Percentiles rank a stretch among this genome's conserved stretches.
Evolutionary conservation across 306 rosid species (phyloP).

Genomic region (Begonia loranthoides): DNA sequence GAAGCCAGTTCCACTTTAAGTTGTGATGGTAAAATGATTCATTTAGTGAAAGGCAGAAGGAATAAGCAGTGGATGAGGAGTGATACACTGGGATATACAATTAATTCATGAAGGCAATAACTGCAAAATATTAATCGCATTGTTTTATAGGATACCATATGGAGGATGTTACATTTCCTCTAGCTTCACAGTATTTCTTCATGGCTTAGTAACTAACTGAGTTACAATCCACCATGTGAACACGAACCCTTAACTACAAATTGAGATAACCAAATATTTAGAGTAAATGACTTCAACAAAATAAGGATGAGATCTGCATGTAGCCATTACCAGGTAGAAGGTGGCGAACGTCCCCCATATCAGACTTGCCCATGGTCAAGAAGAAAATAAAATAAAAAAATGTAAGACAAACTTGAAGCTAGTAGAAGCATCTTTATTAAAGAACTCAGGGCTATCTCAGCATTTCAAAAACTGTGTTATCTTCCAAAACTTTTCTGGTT

Average conservation of each 20-base stretch:
- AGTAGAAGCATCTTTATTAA: conserved; percentile 1
- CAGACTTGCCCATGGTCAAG: conserved; percentile 75
- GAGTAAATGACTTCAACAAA: too few relatives aligned
- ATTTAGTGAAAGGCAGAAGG: too few relatives aligned
- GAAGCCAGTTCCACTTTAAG: neutral
- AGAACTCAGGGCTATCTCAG: neutral
- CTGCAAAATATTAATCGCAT: neutral
- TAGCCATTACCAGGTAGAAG: conserved; percentile 81
- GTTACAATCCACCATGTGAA: too few relatives aligned
- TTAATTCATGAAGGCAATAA: neutral
- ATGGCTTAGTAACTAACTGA: too few relatives aligned
- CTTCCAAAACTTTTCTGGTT: neutral
- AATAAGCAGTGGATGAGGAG: too few relatives aligned
- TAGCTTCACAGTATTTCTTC: too few relatives aligned
- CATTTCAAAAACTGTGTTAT: neutral
- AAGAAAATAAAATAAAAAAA: conserved; percentile 18
- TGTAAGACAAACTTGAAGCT: conserved; percentile 28
- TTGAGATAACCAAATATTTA: neutral
- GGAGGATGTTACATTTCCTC: too few relatives aligned
- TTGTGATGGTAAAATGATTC: neutral
- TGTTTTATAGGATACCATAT: too few relatives aligned
- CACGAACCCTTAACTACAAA: too few relatives aligned
- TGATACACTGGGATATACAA: neutral
- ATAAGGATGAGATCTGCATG: conserved; percentile 10
- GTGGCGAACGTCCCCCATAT: conserved; percentile 75